Evolutionary conservation across 495 filamentous ascomycete species (phyloP), one percentile per base, ranked within the genome.

Genomic region (Cryomyces minteri): DNA sequence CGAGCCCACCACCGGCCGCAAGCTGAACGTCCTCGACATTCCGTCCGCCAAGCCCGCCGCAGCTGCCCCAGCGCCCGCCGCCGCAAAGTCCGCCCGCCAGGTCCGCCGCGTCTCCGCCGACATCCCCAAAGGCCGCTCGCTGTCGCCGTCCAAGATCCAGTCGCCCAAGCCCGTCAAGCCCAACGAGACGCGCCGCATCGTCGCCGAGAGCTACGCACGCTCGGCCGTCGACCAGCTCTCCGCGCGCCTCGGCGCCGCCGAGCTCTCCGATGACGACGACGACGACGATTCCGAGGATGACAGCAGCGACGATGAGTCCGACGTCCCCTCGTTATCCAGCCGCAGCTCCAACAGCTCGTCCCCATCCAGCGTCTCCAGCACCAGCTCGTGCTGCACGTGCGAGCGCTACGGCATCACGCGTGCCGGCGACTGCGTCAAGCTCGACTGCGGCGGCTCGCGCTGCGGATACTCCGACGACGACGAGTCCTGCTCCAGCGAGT

Each of bases 371-470:
- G 68, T 88, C 54, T 80, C 73, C 53, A 82, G 83, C 58, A 76
- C 76, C 59, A 73, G 74, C 61, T 74, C 71, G 42, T 61, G 62
- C 58, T 95, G 87, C 72, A 80, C 75, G 48, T 94, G 87, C 64
- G 83, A 95, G 55, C 84, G 87, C 68, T 95, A 90, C 68, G 87
- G 87, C 46, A 92, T 95, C 70, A 95, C 87, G 47, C 82, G 86
- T 65, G 77, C 77, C 66, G 87, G 87, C 49, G 80, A 87, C 58
- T 74, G 85, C 46, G 80, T 94, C 73, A 90, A 86, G 73, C 76
- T 94, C 50, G 87, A 94, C 72, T 94, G 87, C 54, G 85, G 85
- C 39, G 87, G 87, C 49, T 67, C 73, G 48, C 77, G 85, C 58
- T 94, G 87, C 62, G 81, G 82, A 48, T 88, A 82, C 66, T 70